phyloP scores from a whole-genome alignment of 139 green algal species.

The Chlamydomonas sphaeroides region DNA sequence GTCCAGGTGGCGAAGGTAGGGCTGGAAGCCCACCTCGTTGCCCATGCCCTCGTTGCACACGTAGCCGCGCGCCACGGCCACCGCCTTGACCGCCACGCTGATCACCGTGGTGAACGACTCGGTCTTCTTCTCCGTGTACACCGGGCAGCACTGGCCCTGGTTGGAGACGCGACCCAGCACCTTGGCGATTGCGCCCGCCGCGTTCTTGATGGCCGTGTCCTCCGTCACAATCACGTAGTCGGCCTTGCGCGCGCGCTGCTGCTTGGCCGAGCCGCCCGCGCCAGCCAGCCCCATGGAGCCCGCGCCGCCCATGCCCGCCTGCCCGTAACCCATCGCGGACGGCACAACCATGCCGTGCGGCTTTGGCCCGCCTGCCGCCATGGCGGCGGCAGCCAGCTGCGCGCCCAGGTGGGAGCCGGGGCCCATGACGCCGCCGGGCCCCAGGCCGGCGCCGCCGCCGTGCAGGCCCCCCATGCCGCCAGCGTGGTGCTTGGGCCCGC shows the following conservation, averaged over 20 bases:
- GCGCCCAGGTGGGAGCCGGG: too few relatives aligned
- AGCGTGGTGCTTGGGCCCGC: not conserved
- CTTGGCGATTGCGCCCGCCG: conserved; percentile 58
- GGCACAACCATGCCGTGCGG: conserved; percentile 15
- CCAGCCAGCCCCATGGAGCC: not conserved
- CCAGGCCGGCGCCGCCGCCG: not conserved
- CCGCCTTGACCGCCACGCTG: conserved; percentile 54
- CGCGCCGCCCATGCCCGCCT: not conserved
- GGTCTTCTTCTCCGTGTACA: conserved; percentile 60
- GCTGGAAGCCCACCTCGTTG: conserved; percentile 56
- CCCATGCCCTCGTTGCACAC: conserved; percentile 53
- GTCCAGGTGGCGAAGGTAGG: conserved; percentile 49
- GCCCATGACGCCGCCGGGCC: too few relatives aligned
- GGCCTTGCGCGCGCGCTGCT: conserved; percentile 48
- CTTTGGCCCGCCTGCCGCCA: not conserved
- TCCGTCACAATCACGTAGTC: conserved; percentile 63
- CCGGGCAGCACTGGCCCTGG: conserved; percentile 53
- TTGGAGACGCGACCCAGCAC: conserved; percentile 50
- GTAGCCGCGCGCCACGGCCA: conserved; percentile 51
- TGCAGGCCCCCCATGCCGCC: not conserved
- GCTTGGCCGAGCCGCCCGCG: not conserved
- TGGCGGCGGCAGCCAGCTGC: not conserved
- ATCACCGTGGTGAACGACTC: conserved; percentile 51
- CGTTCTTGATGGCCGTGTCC: conserved; percentile 62
- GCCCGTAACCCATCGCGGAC: not conserved